phyloP scores from a whole-genome alignment of 257 asterid genomes.

The Anisodus acutangulus region DNA sequence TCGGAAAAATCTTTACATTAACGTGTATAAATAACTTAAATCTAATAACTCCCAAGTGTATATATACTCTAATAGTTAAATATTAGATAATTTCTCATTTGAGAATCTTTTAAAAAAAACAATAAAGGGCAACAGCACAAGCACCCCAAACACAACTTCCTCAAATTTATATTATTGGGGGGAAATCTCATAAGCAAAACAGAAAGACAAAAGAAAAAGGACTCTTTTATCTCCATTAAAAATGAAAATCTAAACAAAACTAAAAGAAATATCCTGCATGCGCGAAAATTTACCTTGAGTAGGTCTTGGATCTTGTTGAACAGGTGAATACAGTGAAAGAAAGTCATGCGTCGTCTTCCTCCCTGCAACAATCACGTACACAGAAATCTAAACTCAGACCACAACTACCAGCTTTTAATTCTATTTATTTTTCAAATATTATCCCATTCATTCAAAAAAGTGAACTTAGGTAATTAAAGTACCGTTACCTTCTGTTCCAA shows the following conservation, averaged over 20 bases:
- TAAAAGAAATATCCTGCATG: conserved; percentile 30
- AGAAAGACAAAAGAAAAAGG: not conserved
- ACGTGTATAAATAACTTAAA: not conserved
- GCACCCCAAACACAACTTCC: not conserved
- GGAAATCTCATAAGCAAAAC: not conserved
- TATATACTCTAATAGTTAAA: too few species aligned
- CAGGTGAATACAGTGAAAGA: conserved; percentile 79
- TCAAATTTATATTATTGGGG: not conserved
- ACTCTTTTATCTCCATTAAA: too few species aligned
- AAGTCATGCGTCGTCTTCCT: conserved; percentile 88
- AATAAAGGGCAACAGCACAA: not conserved
- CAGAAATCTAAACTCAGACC: not conserved
- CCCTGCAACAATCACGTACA: conserved; percentile 43
- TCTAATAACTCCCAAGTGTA: not conserved
- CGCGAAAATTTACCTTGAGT: conserved; percentile 52
- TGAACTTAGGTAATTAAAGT: not conserved
- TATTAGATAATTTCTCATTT: not conserved
- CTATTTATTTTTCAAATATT: not conserved
- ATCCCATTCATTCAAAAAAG: not conserved
- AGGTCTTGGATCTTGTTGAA: conserved; percentile 81
- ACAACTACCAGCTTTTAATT: not conserved
- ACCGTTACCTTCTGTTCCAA: conserved; percentile 31
- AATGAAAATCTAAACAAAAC: not conserved
- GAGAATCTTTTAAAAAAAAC: not conserved
- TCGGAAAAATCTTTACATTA: not conserved